A percentile compares a stretch with the other conserved stretches of the same genome.
phyloP scores from a whole-genome alignment of 495 filamentous ascomycete genomes.

The Pseudomonodictys pantanalensis region DNA sequence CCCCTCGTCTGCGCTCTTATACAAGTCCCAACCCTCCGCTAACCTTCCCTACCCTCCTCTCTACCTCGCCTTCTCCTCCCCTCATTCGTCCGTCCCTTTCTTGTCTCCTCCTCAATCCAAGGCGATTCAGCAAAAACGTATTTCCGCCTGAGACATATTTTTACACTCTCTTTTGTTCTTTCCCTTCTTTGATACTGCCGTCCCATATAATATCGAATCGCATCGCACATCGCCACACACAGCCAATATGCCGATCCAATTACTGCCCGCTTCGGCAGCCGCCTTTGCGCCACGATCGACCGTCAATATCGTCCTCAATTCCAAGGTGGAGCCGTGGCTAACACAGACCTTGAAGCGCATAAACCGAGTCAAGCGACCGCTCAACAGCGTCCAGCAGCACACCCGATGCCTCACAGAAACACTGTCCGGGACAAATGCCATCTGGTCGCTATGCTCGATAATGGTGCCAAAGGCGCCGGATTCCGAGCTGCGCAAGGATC shows the following conservation, averaged over 20 bases:
- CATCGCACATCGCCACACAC: constrained; percentile 36
- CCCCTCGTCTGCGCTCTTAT: constrained; percentile 30
- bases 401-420: constrained; percentile 96
- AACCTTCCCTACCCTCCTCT: constrained; percentile 34
- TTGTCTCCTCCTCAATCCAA: constrained; percentile 32
- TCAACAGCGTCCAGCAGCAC: constrained; percentile 97
- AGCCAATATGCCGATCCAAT: constrained; percentile 79
- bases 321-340: constrained; percentile 96
- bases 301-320: constrained; percentile 92
- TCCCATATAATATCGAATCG: constrained; percentile 33
- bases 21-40: constrained; percentile 31
- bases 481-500: constrained; percentile 77
- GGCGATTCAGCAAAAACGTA: constrained; percentile 52
- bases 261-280: constrained; percentile 91
- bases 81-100: constrained; percentile 45
- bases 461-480: constrained; percentile 92
- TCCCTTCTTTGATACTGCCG: constrained; percentile 41
- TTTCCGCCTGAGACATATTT: constrained; percentile 41
- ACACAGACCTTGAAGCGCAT: constrained; percentile 95
- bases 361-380: constrained; percentile 93
- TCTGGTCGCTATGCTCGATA: constrained; percentile 93
- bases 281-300: constrained; percentile 93
- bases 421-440: constrained; percentile 82
- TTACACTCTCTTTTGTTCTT: constrained; percentile 54
- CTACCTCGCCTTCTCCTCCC: constrained; percentile 41